Base-by-base conservation (phyloP, 345 rosid genomes). In the Schrenkiella parvula region DNA sequence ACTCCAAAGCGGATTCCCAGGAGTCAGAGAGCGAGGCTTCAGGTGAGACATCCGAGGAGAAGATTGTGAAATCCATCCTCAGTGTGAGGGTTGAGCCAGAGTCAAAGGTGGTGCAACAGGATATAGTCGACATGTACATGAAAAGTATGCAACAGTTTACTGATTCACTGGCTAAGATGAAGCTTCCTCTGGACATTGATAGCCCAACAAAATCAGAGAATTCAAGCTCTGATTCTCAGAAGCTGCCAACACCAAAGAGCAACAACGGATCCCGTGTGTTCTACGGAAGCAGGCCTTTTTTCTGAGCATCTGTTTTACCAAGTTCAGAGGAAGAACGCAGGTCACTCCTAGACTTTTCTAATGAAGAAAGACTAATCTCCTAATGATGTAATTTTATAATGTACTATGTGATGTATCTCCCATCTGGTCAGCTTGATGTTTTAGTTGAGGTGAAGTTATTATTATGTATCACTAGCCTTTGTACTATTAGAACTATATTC, bases 121-220 rank as follows among this genome's bases (percentile, higher is more conserved):
- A 95, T 29, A 84, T 88, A 64, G 98, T 92, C 2, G 96, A 95
- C 80, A 95, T 95, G 96, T 95, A 95, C 78, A 87, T 90, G 97
- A 95, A 95, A 81, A 92, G 99, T 75, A 95, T 95, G 99, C 99
- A 92, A 79, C 97, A 95, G 71, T 95, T 95, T 78, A 95, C 99
- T 0, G 99, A 95, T 81, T 95, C 99, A 46, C 77, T 95, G 81
- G 99, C 99, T 31, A 92, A 92, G 85, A 95, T 95, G 99, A 95
- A 91, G 83, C 97, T 95, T 54, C 99, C 99, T 41, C 54, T 91
- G 75, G 97, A 92, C 87, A 70, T 85, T 26, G 97, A 92, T 38
- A 84, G 81, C 75, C 81, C 93, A 38, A 35, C 88, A 64, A 87
- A 88, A 73, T 88, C 97, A 3, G 99, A 88, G 63, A 87, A 84